Evolutionary conservation across 2,329 filamentous ascomycete species (phyloP), one percentile per base, ranked within the genome.

Genomic region (Elsinoe batatas): DNA sequence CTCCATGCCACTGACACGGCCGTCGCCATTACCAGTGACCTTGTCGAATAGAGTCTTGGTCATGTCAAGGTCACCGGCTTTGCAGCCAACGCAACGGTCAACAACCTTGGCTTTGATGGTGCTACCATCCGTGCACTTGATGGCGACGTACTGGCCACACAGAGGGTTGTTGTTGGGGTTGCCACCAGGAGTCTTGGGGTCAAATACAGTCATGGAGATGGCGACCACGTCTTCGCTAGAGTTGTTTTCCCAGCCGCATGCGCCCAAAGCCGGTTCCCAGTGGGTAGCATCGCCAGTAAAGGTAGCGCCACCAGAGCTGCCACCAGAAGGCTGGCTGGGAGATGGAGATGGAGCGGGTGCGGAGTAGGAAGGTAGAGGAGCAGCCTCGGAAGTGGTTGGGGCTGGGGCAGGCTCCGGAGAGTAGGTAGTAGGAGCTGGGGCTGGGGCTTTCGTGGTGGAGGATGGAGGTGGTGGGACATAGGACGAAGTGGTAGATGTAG

Each of bases 81-180:
- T 64, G 69, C 88, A 93, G 63, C 84, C 83, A 71, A 80, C 79
- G 76, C 88, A 93, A 74, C 87, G 88, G 74, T 93, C 88, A 53
- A 78, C 78, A 59, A 91, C 80, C 3, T 63, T 77, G 59, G 81
- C 87, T 2, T 69, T 74, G 62, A 74, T 67, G 1, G 76, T 76
- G 68, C 79, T 79, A 68, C 85, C 85, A 50, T 77, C 74, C 66
- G 74, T 74, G 38, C 63, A 61, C 38, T 64, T 72, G 72, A 90
- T 81, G 61, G 77, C 82, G 65, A 91, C 79, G 49, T 72, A 81
- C 73, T 82, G 79, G 67, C 82, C 83, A 70, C 88, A 93, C 68
- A 81, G 79, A 47, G 80, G 78, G 76, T 90, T 87, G 62, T 69
- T 73, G 73, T 87, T 88, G 64, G 83, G 64, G 62, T 71, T 69